Conservation (phyloP, 441 rosid genomes). For the Viola pubescens region DNA sequence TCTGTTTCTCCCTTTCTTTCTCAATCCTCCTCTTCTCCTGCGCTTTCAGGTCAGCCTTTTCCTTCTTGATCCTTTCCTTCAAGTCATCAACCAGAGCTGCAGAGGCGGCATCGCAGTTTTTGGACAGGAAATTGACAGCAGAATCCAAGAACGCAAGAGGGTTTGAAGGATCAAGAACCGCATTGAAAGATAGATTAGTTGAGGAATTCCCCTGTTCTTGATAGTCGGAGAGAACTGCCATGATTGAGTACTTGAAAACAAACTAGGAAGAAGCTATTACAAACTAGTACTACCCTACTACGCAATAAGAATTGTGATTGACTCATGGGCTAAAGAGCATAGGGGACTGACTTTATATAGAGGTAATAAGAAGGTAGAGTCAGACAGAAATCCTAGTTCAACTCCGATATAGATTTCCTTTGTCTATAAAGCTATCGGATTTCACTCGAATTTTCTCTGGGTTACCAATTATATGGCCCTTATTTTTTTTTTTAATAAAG, state of each 20-base stretch:
- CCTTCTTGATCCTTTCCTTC: not conserved
- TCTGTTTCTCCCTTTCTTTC: not conserved
- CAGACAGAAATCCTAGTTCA: too few relatives aligned
- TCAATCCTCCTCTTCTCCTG: not conserved
- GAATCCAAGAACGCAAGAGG: conserved; percentile 2
- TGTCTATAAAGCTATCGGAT: too few relatives aligned
- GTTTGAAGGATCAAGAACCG: conserved; percentile 3
- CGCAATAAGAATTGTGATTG: too few relatives aligned
- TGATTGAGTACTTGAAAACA: not conserved
- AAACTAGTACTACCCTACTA: too few relatives aligned
- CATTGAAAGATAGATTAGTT: not conserved
- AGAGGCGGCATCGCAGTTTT: not conserved
- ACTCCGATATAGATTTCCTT: too few relatives aligned
- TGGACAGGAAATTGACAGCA: not conserved
- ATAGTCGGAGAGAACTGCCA: conserved; percentile 16
- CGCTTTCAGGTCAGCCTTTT: not conserved
- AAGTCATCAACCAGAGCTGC: not conserved
- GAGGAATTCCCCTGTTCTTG: conserved; percentile 2
- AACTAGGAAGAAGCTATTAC: too few relatives aligned
- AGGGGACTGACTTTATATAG: too few relatives aligned
- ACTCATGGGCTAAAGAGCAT: too few relatives aligned
- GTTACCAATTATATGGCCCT: too few relatives aligned
- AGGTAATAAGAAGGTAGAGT: too few relatives aligned
- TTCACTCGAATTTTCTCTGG: too few relatives aligned
- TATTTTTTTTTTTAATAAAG: too few relatives aligned